These are phyloP conservation scores for Mimosa bimucronata DNA, from an alignment of 306 rosid species.

Conservation along the genomic window DNA sequence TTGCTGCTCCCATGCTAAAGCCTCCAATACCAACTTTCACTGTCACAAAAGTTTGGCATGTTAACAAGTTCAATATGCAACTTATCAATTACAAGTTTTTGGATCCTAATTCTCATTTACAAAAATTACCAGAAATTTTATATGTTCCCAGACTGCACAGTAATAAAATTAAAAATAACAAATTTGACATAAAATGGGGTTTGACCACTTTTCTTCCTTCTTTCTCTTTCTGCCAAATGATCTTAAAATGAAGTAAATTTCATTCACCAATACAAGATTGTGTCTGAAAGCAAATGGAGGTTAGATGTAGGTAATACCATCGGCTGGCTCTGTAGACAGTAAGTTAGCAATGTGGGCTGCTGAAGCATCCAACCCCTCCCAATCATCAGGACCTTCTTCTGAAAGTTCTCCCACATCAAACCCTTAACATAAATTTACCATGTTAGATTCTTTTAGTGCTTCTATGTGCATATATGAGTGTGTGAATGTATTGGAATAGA, in stretches of 20 bases:
- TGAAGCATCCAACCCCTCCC: slow-evolving; percentile 98
- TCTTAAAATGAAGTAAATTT: slow-evolving; percentile 1
- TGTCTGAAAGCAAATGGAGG: not conserved
- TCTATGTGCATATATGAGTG: not conserved
- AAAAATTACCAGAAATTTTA: not conserved
- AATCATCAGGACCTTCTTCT: slow-evolving; percentile 93
- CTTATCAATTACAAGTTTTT: not conserved
- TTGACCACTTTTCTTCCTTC: not conserved
- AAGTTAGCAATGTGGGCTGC: slow-evolving; percentile 92
- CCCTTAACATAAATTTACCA: slow-evolving; percentile 55
- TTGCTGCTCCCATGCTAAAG: slow-evolving; percentile 99
- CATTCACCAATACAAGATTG: not conserved
- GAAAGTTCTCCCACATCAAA: slow-evolving; percentile 95
- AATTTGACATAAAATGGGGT: not conserved
- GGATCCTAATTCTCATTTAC: not conserved
- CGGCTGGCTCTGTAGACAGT: slow-evolving; percentile 95
- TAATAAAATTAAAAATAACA: not conserved
- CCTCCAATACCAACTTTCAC: slow-evolving; percentile 99
- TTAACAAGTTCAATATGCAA: slow-evolving; percentile 22
- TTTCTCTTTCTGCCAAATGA: not conserved
- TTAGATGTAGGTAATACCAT: slow-evolving; percentile 57
- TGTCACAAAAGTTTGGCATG: slow-evolving; percentile 43
- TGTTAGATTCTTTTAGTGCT: slow-evolving; percentile 26
- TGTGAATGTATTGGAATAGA: not conserved
- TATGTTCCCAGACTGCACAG: not conserved